phyloP scores from a whole-genome alignment of 1,284 basidiomycete genomes.

The Coniferiporia weirii region DNA sequence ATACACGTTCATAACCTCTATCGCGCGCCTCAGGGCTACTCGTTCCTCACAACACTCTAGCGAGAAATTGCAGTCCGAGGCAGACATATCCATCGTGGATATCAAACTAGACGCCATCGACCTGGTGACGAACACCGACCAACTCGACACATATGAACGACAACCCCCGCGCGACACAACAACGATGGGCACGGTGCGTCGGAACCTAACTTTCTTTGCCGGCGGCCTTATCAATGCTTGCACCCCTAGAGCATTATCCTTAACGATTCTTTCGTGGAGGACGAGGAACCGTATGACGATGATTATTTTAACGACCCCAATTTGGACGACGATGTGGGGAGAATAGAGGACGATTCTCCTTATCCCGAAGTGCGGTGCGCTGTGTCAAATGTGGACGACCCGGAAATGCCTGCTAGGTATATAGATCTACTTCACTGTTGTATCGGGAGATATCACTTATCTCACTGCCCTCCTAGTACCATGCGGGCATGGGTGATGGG shows the following conservation, averaged over 20 bases:
- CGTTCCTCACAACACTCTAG: constrained; percentile 8
- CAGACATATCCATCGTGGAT: constrained; percentile 16
- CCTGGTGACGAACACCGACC: constrained; percentile 11
- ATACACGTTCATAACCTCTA: background rate
- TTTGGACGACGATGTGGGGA: constrained; percentile 14
- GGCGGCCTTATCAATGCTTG: background rate
- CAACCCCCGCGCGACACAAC: constrained; percentile 1
- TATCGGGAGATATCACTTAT: background rate
- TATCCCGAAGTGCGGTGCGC: constrained; percentile 23
- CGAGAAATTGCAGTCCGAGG: constrained; percentile 13
- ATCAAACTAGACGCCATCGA: constrained; percentile 18
- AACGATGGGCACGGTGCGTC: constrained; percentile 13
- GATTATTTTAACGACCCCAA: constrained; percentile 17
- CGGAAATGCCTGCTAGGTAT: constrained; percentile 16
- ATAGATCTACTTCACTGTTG: background rate
- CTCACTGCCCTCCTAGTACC: constrained; percentile 24
- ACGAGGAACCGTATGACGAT: constrained; percentile 2
- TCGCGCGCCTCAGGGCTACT: background rate
- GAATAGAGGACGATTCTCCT: constrained; percentile 20
- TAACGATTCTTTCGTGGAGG: constrained; percentile 9
- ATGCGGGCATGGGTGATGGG: constrained; percentile 34
- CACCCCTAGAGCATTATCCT: constrained; percentile 4
- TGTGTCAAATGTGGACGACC: constrained; percentile 22
- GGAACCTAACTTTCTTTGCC: background rate
- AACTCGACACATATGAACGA: constrained; percentile 6